Evolutionary conservation across 306 rosid species (phyloP).

Genomic region (Lagenaria siceraria): DNA sequence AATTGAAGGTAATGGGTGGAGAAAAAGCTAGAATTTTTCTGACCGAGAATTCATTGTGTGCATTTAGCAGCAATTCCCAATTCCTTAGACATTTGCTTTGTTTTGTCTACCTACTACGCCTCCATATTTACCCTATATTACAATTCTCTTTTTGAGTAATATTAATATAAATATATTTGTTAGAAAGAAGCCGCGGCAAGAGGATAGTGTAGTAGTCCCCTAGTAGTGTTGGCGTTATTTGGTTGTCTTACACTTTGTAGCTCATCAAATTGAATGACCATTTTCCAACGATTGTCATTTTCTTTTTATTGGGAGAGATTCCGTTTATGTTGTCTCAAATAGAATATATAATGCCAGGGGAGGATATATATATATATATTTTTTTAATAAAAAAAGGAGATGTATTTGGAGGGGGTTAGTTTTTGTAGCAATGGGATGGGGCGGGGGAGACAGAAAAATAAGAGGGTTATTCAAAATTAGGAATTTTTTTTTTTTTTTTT

Average conservation of each 20-base stretch:
- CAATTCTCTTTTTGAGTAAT: not conserved
- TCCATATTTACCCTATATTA: not conserved
- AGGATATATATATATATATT: too few species aligned
- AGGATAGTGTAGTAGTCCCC: not conserved
- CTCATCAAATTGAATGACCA: conserved; percentile 6
- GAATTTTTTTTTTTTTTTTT: not conserved
- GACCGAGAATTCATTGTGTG: not conserved
- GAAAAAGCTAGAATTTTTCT: not conserved
- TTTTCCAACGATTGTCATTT: conserved; percentile 3
- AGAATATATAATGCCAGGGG: not conserved
- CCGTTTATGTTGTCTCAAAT: not conserved
- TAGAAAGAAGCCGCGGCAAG: not conserved
- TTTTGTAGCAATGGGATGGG: not conserved
- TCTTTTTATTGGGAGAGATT: not conserved
- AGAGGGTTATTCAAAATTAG: not conserved
- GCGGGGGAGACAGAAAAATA: not conserved
- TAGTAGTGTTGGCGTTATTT: not conserved
- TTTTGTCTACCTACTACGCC: not conserved
- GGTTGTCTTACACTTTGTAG: not conserved
- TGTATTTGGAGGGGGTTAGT: not conserved
- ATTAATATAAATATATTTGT: not conserved
- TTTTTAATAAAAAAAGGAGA: not conserved
- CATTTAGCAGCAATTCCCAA: not conserved
- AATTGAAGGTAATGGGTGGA: not conserved
- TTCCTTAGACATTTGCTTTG: not conserved